Percentiles rank a stretch among this genome's conserved stretches.
phyloP scores from a whole-genome alignment of 1,284 basidiomycete species.

The Pholiota adiposa region DNA sequence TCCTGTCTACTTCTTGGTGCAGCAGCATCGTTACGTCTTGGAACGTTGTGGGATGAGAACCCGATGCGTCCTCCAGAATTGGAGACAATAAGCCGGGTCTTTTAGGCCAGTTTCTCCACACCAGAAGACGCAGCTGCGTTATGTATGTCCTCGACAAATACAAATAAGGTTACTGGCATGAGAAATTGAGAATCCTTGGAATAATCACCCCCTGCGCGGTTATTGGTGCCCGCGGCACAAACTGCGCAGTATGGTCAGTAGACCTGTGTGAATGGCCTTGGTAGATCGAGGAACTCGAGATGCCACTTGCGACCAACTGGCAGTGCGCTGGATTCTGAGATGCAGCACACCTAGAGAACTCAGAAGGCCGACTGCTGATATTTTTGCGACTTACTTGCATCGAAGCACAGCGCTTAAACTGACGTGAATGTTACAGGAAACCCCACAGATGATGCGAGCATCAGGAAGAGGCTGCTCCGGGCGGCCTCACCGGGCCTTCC shows the following conservation, averaged over 20 bases:
- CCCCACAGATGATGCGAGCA: not conserved
- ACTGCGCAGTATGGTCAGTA: not conserved
- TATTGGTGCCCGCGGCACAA: not conserved
- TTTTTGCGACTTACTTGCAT: not conserved
- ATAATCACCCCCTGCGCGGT: not conserved
- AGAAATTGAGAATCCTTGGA: not conserved
- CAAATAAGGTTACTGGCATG: slow-evolving; percentile 1
- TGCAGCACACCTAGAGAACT: not conserved
- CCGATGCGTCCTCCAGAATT: slow-evolving; percentile 3
- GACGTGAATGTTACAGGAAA: not conserved
- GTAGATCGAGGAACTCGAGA: not conserved
- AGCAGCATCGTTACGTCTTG: not conserved
- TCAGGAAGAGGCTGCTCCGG: not conserved
- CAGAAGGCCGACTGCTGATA: not conserved
- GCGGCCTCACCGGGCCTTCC: not conserved
- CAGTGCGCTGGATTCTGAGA: not conserved
- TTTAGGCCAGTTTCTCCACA: slow-evolving; percentile 10
- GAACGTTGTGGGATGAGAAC: not conserved
- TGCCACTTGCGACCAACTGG: not conserved
- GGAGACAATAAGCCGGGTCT: slow-evolving; percentile 5
- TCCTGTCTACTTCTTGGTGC: not conserved
- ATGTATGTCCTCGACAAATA: not conserved
- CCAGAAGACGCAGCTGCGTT: not conserved
- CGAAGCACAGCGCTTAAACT: not conserved
- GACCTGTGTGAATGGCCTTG: not conserved